These are phyloP conservation scores for Cryomyces minteri DNA, from an alignment of 495 filamentous ascomycete species.

Conservation along the genomic window DNA sequence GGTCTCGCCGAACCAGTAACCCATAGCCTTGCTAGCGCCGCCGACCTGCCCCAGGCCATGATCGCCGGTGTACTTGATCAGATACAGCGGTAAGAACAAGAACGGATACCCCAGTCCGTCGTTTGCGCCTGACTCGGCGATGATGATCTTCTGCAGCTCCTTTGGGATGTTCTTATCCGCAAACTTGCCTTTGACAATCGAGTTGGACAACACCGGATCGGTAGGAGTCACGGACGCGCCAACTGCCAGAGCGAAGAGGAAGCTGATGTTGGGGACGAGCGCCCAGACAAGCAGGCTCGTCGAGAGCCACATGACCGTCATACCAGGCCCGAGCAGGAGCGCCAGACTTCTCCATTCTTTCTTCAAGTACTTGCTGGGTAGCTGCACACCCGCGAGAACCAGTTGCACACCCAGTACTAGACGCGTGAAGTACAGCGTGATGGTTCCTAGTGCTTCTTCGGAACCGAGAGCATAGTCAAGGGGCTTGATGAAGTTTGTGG, in stretches of 20 bases:
- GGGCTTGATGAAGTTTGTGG: slow-evolving; percentile 17
- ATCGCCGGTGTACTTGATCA: slow-evolving; percentile 55
- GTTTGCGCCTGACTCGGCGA: slow-evolving; percentile 81
- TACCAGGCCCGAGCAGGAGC: slow-evolving; percentile 66
- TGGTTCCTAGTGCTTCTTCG: slow-evolving; percentile 34
- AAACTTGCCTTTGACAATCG: slow-evolving; percentile 86
- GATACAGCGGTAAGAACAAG: slow-evolving; percentile 65
- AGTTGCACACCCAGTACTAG: slow-evolving; percentile 90
- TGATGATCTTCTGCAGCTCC: slow-evolving; percentile 66
- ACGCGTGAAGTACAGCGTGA: slow-evolving; percentile 70
- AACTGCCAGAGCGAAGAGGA: slow-evolving; percentile 62
- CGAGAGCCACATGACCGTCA: slow-evolving; percentile 77
- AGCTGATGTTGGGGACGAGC: slow-evolving; percentile 50
- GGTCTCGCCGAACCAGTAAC: slow-evolving; percentile 72
- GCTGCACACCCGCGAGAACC: slow-evolving; percentile 73
- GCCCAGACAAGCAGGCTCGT: slow-evolving; percentile 66
- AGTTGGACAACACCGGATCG: slow-evolving; percentile 76
- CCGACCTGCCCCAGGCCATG: slow-evolving; percentile 31
- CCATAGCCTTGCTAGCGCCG: slow-evolving; percentile 47
- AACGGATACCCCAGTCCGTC: slow-evolving; percentile 92
- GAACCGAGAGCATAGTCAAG: slow-evolving; percentile 50
- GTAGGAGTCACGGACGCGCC: slow-evolving; percentile 82
- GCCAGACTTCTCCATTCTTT: slow-evolving; percentile 65
- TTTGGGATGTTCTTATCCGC: slow-evolving; percentile 79
- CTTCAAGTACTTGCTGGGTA: slow-evolving; percentile 71